A percentile compares a stretch with the other conserved stretches of the same genome.
Evolutionary conservation across 257 asterid genomes (phyloP).

Genomic region (Nicotiana tabacum): DNA sequence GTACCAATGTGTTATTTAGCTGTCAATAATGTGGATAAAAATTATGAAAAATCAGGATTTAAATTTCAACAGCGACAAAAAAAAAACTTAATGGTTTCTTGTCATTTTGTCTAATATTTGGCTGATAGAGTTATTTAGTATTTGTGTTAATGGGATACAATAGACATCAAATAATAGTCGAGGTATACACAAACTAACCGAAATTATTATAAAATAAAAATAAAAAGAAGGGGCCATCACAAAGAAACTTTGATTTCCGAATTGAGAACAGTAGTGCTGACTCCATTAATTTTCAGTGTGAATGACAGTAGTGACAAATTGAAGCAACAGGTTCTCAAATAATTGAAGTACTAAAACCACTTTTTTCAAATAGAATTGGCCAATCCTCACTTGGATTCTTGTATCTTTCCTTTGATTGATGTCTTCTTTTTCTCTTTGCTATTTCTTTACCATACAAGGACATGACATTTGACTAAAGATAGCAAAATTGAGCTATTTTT

Average conservation of each 20-base stretch:
- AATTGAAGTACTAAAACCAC: neutral
- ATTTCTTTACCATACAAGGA: neutral
- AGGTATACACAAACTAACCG: rapidly evolving
- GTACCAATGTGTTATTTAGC: too few species aligned
- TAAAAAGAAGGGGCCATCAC: neutral
- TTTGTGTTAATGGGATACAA: rapidly evolving
- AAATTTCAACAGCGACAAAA: neutral
- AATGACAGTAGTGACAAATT: conserved; percentile 5
- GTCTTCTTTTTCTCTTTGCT: neutral
- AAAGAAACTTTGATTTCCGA: neutral
- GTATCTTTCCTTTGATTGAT: neutral
- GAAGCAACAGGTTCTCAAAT: conserved; percentile 5
- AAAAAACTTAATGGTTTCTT: too few species aligned
- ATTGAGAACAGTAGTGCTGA: conserved; percentile 4
- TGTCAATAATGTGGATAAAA: neutral
- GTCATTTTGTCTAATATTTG: neutral
- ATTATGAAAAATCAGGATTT: neutral
- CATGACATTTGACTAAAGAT: conserved; percentile 11
- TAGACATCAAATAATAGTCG: neutral
- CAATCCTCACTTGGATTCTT: conserved; percentile 7
- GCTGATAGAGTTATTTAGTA: too few species aligned
- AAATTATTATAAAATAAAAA: too few species aligned
- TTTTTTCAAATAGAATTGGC: conserved; percentile 5
- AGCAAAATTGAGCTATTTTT: neutral
- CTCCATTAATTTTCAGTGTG: conserved; percentile 1